Percentiles rank a stretch among this genome's conserved stretches.
These are phyloP conservation scores for Fusarium marasasianum DNA, from an alignment of 2,329 filamentous ascomycete species.

Conservation along the genomic window DNA sequence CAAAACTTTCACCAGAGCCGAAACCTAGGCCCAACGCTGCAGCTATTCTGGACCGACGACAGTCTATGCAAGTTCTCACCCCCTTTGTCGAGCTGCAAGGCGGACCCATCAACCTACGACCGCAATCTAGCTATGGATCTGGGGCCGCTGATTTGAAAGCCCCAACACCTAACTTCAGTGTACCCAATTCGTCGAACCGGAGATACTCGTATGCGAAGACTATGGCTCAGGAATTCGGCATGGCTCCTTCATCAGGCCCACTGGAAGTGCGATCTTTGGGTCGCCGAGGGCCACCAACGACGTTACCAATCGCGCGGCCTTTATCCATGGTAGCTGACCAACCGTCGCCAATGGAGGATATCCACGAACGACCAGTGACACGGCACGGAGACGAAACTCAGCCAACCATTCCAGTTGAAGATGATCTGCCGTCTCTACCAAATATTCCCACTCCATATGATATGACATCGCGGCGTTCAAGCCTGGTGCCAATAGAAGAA, in stretches of 20 bases:
- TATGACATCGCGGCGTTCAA: slow-evolving; percentile 38
- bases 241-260: slow-evolving; percentile 20
- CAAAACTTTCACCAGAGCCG: slow-evolving; percentile 46
- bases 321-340: slow-evolving; percentile 65
- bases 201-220: slow-evolving; percentile 55
- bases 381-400: slow-evolving; percentile 40
- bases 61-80: slow-evolving; percentile 60
- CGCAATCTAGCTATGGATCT: slow-evolving; percentile 34
- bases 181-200: slow-evolving; percentile 57
- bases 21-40: slow-evolving; percentile 62
- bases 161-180: slow-evolving; percentile 62
- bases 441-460: slow-evolving; percentile 18
- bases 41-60: slow-evolving; percentile 60
- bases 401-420: slow-evolving; percentile 8
- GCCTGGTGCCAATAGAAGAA: slow-evolving; percentile 29
- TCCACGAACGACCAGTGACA: slow-evolving; percentile 45
- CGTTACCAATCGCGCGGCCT: slow-evolving; percentile 59
- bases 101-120: slow-evolving; percentile 39
- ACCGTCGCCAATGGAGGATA: slow-evolving; percentile 52
- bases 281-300: slow-evolving; percentile 53
- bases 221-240: slow-evolving; percentile 31
- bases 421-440: slow-evolving; percentile 29
- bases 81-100: slow-evolving; percentile 54
- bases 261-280: slow-evolving; percentile 28
- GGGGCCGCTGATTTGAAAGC: slow-evolving; percentile 16